phyloP scores from a whole-genome alignment of 768 basidiomycete genomes.

The Termitomyces titanicus region DNA sequence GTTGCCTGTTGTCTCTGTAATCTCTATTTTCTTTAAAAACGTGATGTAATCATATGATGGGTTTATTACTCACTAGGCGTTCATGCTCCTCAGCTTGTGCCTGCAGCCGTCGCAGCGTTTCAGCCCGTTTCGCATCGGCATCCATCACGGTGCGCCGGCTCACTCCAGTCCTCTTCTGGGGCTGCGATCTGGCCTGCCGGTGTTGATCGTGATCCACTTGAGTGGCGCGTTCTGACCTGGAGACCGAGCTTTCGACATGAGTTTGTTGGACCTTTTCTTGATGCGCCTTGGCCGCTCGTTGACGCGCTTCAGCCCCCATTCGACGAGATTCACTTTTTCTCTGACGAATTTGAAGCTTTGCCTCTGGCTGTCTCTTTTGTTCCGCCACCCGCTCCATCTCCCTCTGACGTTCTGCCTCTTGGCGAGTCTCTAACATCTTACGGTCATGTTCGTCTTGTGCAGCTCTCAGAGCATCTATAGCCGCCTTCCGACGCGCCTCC shows the following conservation, averaged over 20 bases:
- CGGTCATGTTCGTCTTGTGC: constrained; percentile 11
- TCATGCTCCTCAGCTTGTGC: constrained; percentile 22
- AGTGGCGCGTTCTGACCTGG: background rate
- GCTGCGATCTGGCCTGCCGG: background rate
- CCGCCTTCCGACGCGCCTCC: constrained; percentile 4
- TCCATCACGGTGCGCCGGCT: constrained; percentile 1
- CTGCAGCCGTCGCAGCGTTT: constrained; percentile 19
- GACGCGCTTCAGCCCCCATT: background rate
- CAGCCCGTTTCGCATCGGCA: constrained; percentile 17
- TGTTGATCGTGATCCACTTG: background rate
- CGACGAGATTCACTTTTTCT: background rate
- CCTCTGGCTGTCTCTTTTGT: constrained; percentile 3
- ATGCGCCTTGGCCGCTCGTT: constrained; percentile 13
- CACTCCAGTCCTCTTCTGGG: constrained; percentile 3
- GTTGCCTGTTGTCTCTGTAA: constrained; percentile 1
- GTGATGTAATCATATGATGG: background rate
- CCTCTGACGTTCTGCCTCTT: constrained; percentile 11
- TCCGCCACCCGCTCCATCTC: background rate
- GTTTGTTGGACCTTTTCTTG: background rate
- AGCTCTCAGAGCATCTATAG: background rate
- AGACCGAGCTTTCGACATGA: background rate
- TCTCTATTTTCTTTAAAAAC: background rate
- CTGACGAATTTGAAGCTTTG: background rate
- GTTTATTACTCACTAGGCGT: constrained; percentile 14
- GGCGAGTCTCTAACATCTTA: constrained; percentile 8